These are phyloP conservation scores for Hericium erinaceus DNA, from an alignment of 768 basidiomycete genomes.

Conservation along the genomic window DNA sequence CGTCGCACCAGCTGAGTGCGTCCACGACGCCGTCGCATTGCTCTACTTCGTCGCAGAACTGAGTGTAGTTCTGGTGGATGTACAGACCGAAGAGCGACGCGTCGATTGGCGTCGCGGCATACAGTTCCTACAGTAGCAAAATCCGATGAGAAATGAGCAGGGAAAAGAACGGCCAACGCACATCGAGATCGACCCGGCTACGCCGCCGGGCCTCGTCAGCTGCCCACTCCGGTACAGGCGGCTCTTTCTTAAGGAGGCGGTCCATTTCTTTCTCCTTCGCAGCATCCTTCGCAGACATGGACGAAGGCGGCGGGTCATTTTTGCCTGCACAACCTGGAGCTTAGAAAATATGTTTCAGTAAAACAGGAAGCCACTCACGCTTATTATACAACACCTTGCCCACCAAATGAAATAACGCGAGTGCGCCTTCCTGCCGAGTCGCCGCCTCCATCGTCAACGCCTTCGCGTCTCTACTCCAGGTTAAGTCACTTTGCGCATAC, in stretches of 20 bases:
- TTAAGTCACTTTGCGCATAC: neutral
- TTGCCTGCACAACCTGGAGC: conserved; percentile 42
- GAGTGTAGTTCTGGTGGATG: conserved; percentile 88
- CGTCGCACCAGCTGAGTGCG: conserved; percentile 71
- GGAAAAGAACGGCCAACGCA: conserved; percentile 22
- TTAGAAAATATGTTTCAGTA: neutral
- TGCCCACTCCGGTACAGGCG: conserved; percentile 50
- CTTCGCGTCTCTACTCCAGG: neutral
- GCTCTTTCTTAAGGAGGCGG: conserved; percentile 41
- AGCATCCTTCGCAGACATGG: conserved; percentile 51
- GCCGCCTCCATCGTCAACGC: conserved; percentile 48
- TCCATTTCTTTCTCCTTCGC: conserved; percentile 54
- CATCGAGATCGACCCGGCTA: conserved; percentile 74
- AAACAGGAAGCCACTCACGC: conserved; percentile 36
- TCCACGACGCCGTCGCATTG: conserved; percentile 64
- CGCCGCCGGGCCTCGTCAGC: conserved; percentile 49
- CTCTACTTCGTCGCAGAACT: conserved; percentile 73
- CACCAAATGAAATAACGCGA: conserved; percentile 85
- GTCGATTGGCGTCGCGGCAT: conserved; percentile 85
- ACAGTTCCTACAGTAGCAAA: conserved; percentile 41
- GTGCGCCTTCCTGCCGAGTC: conserved; percentile 74
- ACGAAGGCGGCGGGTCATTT: conserved; percentile 53
- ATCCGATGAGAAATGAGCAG: neutral
- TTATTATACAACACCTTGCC: conserved; percentile 96
- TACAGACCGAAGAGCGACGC: conserved; percentile 83